Conservation (phyloP, 495 filamentous ascomycete genomes). For the Aspergillus funiculosus region DNA sequence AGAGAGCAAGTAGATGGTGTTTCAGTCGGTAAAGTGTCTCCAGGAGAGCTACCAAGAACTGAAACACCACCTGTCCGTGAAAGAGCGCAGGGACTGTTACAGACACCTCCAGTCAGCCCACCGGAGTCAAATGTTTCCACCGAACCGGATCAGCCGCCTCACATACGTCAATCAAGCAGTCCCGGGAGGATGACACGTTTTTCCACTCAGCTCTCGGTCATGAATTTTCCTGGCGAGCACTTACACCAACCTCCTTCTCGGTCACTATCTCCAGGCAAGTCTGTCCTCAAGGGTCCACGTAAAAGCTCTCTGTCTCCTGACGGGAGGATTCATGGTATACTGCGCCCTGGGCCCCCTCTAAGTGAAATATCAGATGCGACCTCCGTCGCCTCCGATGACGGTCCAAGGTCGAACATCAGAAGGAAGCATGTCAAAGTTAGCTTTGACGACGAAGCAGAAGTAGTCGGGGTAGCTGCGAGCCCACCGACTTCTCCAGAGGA, state of each 20-base stretch:
- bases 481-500: constrained; percentile 47
- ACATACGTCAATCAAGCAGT: constrained; percentile 46
- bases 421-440: constrained; percentile 76
- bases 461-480: constrained; percentile 55
- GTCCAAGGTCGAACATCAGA: constrained; percentile 38
- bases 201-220: constrained; percentile 50
- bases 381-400: constrained; percentile 57
- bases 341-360: constrained; percentile 32
- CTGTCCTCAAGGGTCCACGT: constrained; percentile 70
- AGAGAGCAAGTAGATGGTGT: constrained; percentile 1
- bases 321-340: constrained; percentile 18
- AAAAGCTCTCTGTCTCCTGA: constrained; percentile 46
- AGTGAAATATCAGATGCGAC: constrained; percentile 58
- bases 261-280: constrained; percentile 80
- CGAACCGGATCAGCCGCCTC: constrained; percentile 4
- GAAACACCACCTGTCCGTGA: constrained; percentile 17
- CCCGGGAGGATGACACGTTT: constrained; percentile 71
- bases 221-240: constrained; percentile 37
- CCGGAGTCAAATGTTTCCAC: constrained; percentile 11
- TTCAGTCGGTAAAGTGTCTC: constrained; percentile 3
- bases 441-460: constrained; percentile 69
- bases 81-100: constrained; percentile 1
- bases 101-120: constrained; percentile 16
- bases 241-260: constrained; percentile 72
- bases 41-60: constrained; percentile 12